Evolutionary conservation across 2,329 filamentous ascomycete species (phyloP), one percentile per base, ranked within the genome.

Genomic region (Ophiocordyceps unilateralis): DNA sequence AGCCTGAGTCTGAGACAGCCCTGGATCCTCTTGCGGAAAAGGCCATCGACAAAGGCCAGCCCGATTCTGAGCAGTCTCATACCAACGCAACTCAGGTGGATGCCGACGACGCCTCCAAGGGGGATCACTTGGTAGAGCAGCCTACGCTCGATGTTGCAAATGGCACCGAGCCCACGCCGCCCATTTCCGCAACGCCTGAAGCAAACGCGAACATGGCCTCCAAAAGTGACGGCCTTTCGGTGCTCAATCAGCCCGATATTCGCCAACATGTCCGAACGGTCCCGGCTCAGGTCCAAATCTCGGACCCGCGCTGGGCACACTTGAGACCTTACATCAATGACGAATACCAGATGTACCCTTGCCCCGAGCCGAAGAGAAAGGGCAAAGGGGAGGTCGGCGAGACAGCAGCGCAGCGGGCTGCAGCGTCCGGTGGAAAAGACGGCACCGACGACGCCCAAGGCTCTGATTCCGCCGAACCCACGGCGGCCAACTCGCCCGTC

Each of bases 391-490:
- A 28, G 2, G 30, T 17, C 19, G 28, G 22, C 8, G 50, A 52
- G 34, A 15, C 10, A 38, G 46, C 49, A 17, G 43, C 45, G 19
- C 47, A 38, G 19, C 32, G 32, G 17, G n/a, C 32, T 15, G 15
- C 15, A 8, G 6, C 7, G 3, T 17, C 15, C 15, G 7, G 9
- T n/a, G 32, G 15, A n/a, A 43, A 45, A 14, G 38, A 32, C 26
- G 47, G 42, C 23, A 40, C 15, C 12, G 42, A 46, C 36, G 19
- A 22, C 2, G 55, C 55, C 1, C 50, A 56, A 34, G 62, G 60
- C 20, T 65, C 66, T 8, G 62, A 70, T 46, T 52, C 61, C 42
- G 43, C 56, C 47, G 52, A 66, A 49, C 54, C 64, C 45, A 51
- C 63, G 44, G 46, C 57, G 34, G 50, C 60, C 49, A 53, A 61